Base-by-base conservation (phyloP, 1,284 basidiomycete species). In the Phaffia rhodozyma region DNA sequence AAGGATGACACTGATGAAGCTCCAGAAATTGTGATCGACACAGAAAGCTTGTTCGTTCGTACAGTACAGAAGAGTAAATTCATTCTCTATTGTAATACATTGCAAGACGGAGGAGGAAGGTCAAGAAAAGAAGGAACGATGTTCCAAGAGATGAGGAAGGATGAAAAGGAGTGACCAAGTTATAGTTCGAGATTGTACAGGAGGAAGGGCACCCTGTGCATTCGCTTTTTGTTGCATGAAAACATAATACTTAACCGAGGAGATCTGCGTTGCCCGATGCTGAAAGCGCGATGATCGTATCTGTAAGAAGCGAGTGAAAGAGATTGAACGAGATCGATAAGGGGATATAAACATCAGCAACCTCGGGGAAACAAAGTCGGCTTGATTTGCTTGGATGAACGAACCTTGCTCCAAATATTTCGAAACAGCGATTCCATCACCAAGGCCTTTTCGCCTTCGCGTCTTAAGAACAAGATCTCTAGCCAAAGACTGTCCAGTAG, bases 391-490 rank as follows among this genome's bases (percentile, higher is more conserved):
- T 68, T 70, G 69, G 63, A 73, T 71, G 79, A 93, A 53, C 62
- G 30, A 32, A 63, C 62, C 91, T 72, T 93, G 91, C 75, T 94
- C 91, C 72, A 94, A 76, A 76, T 93, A 94, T 77, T 93, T 93
- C 55, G 89, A 90, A 66, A 93, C 90, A 5, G 91, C 89, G 68
- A 93, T 92, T 75, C 89, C 87, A 75, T 94, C 91, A 50, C 89
- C 89, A 57, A 96, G 81, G 27, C 93, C 93, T 76, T 98, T 99
- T 72, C 96, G 82, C 76, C 96, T 82, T 69, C 96, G 84, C 51
- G 93, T 97, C 79, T 99, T 99, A 63, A 98, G 80, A 56, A 96
- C 90, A 62, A 98, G 82, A 77, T 98, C 96, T 69, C 91, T 79
- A 59, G 91, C 89, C 52, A 93, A 79, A 29, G 87, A 18, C 74